Evolutionary conservation across 148 eudicot species (phyloP).

Genomic region (Bassia scoparia): DNA sequence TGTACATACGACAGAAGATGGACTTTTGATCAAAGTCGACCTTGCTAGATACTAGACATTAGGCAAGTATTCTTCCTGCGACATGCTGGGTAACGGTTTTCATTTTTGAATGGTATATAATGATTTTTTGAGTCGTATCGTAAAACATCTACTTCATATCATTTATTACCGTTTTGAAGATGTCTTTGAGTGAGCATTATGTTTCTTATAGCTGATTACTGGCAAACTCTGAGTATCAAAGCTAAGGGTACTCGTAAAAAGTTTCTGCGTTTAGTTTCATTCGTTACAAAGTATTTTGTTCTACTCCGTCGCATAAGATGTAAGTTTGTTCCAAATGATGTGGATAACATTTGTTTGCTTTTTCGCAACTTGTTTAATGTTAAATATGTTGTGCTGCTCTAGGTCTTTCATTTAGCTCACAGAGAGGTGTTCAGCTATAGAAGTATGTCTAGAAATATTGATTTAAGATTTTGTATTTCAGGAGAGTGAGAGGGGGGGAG

Average conservation of each 20-base stretch:
- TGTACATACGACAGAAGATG: conserved; percentile 22
- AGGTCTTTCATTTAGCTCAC: conserved; percentile 22
- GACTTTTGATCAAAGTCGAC: conserved; percentile 16
- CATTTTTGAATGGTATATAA: background rate
- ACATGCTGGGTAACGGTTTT: conserved; percentile 21
- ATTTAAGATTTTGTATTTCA: conserved; percentile 15
- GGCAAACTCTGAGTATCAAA: conserved; percentile 18
- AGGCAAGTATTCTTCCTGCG: conserved; percentile 8
- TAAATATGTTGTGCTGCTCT: background rate
- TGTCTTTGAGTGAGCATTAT: background rate
- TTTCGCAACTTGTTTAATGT: background rate
- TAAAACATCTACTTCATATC: background rate
- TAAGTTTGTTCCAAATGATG: background rate
- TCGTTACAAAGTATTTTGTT: conserved; percentile 12
- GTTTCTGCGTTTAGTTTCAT: conserved; percentile 8
- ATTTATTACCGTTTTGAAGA: background rate
- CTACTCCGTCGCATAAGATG: conserved; percentile 7
- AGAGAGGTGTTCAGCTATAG: conserved; percentile 11
- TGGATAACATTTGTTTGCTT: background rate
- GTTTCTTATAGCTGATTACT: conserved; percentile 9
- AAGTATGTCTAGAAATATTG: background rate
- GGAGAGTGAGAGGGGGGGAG: too few relatives aligned
- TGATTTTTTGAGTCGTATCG: background rate
- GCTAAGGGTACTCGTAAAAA: background rate
- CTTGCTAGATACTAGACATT: conserved; percentile 7